Evolutionary conservation across 345 rosid genomes (phyloP).

Genomic region (Carallia pectinifolia): DNA sequence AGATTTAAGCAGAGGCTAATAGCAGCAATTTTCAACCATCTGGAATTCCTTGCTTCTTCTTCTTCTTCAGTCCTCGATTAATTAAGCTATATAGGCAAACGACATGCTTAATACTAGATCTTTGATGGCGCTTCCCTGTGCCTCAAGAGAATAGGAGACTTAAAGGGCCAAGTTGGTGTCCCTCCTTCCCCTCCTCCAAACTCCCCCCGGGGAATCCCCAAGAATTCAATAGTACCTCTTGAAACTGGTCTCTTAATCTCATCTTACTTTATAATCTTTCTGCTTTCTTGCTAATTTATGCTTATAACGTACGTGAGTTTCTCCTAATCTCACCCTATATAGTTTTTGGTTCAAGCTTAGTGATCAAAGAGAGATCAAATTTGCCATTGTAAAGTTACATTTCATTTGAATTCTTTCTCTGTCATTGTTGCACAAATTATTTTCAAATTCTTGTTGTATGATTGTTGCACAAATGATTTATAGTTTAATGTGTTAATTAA

Average conservation of each 20-base stretch:
- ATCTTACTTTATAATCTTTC: not conserved
- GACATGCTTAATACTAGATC: not conserved
- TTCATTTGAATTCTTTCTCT: not conserved
- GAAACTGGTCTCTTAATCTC: not conserved
- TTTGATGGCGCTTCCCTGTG: too few species aligned
- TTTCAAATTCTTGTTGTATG: not conserved
- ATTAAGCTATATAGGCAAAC: not conserved
- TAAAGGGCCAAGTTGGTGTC: too few species aligned
- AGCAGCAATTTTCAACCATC: not conserved
- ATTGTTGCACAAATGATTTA: not conserved
- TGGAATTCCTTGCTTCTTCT: constrained; percentile 5
- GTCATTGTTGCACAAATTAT: not conserved
- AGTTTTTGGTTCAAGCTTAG: not conserved
- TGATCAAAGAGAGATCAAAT: not conserved
- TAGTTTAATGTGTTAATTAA: not conserved
- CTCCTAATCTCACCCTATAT: not conserved
- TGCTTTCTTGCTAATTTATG: not conserved
- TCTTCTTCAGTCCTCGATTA: not conserved
- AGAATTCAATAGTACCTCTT: not conserved
- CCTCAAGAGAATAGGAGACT: too few species aligned
- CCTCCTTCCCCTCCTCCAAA: too few species aligned
- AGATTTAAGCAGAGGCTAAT: not conserved
- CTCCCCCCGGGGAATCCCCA: too few species aligned
- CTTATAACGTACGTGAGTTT: not conserved
- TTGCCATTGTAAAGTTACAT: not conserved